A percentile compares a stretch with the other conserved stretches of the same genome.
Conservation (phyloP, 1,284 basidiomycete genomes). For the Leccinum subrobustum region DNA sequence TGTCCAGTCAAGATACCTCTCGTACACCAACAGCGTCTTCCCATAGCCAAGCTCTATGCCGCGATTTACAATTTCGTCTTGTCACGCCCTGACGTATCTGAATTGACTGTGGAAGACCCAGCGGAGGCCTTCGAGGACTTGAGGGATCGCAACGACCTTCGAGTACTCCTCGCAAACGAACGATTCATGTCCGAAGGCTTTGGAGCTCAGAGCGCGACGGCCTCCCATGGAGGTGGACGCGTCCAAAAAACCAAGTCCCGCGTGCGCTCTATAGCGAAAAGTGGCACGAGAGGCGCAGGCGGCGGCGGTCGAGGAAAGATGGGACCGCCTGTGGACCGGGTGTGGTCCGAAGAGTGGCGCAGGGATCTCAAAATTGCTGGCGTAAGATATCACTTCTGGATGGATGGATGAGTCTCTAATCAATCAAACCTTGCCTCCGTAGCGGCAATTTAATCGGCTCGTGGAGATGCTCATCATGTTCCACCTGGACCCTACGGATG, state of each 20-base stretch:
- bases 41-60: conserved; percentile 80
- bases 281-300: conserved; percentile 18
- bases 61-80: conserved; percentile 83
- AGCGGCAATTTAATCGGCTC: conserved; percentile 92
- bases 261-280: conserved; percentile 40
- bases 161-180: conserved; percentile 68
- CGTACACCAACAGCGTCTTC: conserved; percentile 3
- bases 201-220: conserved; percentile 13
- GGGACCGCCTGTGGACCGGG: conserved; percentile 73
- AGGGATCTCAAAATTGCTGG: conserved; percentile 86
- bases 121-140: conserved; percentile 95
- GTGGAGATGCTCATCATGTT: conserved; percentile 89
- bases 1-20: neutral
- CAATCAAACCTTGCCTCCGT: conserved; percentile 1
- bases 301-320: conserved; percentile 54
- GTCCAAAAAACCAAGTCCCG: conserved; percentile 35
- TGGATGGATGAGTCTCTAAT: neutral
- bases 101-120: conserved; percentile 96
- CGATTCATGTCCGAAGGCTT: conserved; percentile 69
- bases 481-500: conserved; percentile 66
- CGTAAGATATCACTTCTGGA: conserved; percentile 43
- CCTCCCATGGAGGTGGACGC: conserved; percentile 47
- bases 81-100: conserved; percentile 67
- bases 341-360: conserved; percentile 82
- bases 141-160: conserved; percentile 88